Evolutionary conservation across 768 basidiomycete species (phyloP), one percentile per base, ranked within the genome.

Genomic region (Mycena chlorophos): DNA sequence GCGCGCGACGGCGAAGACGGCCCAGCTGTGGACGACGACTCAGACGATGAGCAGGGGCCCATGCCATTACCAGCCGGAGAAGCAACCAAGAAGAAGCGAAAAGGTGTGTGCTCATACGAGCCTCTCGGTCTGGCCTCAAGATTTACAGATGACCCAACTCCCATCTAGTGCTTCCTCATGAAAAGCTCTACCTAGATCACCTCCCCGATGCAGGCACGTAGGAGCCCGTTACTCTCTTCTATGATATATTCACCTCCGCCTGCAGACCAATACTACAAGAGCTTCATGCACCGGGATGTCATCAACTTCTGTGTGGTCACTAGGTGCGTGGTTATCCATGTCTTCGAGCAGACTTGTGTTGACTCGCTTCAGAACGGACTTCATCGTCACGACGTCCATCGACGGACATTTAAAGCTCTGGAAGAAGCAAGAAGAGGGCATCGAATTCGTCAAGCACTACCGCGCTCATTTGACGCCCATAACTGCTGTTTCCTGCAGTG

Each of bases 371-470:
- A 97, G 96, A 70, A 96, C 94, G 13, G 87, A 94, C 54, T 99
- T 98, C 66, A 67, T 98, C 39, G 80, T 99, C 47, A 99, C 97
- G 5, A 94, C 96, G 1, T 98, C 96, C 2, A 72, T 94, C 10
- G 97, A 98, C 67, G 97, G 97, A 2, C 89, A 94, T 71, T 71
- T 98, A 60, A 99, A 99, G 70, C 73, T 99, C n/a, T 99, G 97
- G 97, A 98, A 97, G 78, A 99, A 99, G 72, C 94, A 97, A 74
- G 90, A 94, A 20, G 69, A 78, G 5, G 96, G 95, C 3, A 94
- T 99, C 65, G 97, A 98, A 73, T 98, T 98, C 64, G 96, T 98
- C 56, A 99, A 99, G 73, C 92, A 95, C 62, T 99, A 96, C 70
- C 87, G 97, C 43, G 94, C 97, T 1, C 95, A 97, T 64, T 77